Base-by-base conservation (phyloP, 1,139 yeast species). In the Sugiyamaella paludigena region DNA sequence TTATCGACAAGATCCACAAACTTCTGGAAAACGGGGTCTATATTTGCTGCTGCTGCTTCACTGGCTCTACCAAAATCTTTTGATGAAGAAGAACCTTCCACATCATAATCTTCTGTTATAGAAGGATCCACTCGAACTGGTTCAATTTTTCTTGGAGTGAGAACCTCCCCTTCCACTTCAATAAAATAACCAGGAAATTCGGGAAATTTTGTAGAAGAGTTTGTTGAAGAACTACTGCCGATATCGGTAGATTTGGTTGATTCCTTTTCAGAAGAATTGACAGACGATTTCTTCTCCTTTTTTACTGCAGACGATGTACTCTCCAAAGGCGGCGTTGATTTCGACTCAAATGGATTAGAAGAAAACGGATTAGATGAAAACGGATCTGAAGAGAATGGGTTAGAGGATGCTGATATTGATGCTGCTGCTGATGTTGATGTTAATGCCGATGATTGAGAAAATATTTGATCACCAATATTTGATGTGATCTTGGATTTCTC, bases 1-100 rank as follows among this genome's bases (percentile, higher is more conserved):
- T 84, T 85, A 12, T 83, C 83, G 9, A 87, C 84, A 2, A 81
- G 73, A 45, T 79, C 82, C 30, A 87, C 78, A 65, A 92, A 92
- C 49, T 81, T 79, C 62, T 86, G 91, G 68, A 92, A 92, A 12
- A 78, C 79, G 52, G 80, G 81, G 64, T 89, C 97, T 53, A 57
- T 50, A 12, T 56, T 58, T 28, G 60, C 59, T 7, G 52, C 46
- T 8, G 49, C 46, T 2, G 58, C 51, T 26, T 58, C 58, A 3
- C 59, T 55, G 10, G 57, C 44, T 11, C 54, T 53, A 12, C 56
- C 60, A 6, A 57, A 42, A 15, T 56, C 60, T 39, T 47, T 52
- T 24, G 45, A 33, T n/a, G 45, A 45, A 9, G 42, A 52, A 1
- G 45, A 37, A 2, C 53, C 50, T 6, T 53, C 50, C 48, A 57